Evolutionary conservation across 768 basidiomycete genomes (phyloP).

Genomic region (Aureoboletus auriporus): DNA sequence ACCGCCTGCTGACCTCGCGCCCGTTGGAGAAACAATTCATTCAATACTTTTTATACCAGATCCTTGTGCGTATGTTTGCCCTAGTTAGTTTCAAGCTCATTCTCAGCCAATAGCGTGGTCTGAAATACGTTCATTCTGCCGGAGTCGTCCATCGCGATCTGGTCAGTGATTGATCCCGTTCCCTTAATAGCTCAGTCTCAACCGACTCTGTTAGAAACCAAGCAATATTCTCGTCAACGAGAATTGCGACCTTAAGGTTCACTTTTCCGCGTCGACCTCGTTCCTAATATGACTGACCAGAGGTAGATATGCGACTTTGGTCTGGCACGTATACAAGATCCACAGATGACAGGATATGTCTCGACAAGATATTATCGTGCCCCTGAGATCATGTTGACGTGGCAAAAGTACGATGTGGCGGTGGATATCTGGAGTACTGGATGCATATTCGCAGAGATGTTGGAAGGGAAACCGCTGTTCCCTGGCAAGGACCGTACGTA

Average conservation of each 20-base stretch:
- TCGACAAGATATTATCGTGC: constrained; percentile 99
- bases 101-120: constrained; percentile 63
- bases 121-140: constrained; percentile 99
- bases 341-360: constrained; percentile 99
- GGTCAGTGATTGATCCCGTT: constrained; percentile 38
- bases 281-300: constrained; percentile 4
- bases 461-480: constrained; percentile 97
- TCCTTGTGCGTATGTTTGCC: constrained; percentile 58
- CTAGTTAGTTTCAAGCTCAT: constrained; percentile 1
- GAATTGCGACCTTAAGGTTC: constrained; percentile 96
- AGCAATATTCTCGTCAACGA: constrained; percentile 99
- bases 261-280: constrained; percentile 11
- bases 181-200: neutral
- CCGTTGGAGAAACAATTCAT: constrained; percentile 99
- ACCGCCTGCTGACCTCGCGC: constrained; percentile 92
- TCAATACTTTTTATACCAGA: constrained; percentile 99
- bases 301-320: constrained; percentile 96
- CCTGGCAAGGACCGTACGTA: constrained; percentile 98
- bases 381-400: constrained; percentile 99
- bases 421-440: constrained; percentile 99
- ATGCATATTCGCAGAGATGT: constrained; percentile 99
- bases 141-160: constrained; percentile 98
- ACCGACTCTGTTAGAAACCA: constrained; percentile 65
- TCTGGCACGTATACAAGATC: constrained; percentile 96
- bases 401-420: constrained; percentile 99